Evolutionary conservation across 371 early-diverging fungal species (phyloP), one percentile per base, ranked within the genome.

Genomic region (Saksenaea oblongispora): DNA sequence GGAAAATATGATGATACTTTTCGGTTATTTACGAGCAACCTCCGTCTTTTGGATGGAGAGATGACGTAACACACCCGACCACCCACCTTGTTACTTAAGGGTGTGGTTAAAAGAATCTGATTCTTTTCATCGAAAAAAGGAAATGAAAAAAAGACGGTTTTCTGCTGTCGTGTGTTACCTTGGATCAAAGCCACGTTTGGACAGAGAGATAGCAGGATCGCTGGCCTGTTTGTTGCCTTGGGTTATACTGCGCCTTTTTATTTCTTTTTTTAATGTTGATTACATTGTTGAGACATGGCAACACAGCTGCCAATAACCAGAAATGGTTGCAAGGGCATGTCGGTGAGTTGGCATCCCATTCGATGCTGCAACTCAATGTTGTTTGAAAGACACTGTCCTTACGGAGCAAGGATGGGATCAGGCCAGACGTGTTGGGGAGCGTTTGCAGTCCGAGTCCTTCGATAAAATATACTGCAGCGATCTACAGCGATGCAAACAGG

Each of bases 271-370:
- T 10, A 31, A 27, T 74, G 44, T 37, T 31, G 14, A 65, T 80
- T 13, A 78, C 78, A 5, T 62, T 80, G 27, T 72, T 78, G 11
- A 71, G 81, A 22, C 81, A 80, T 66, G 81, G 78, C 35, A 78
- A 78, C 53, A 80, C 81, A 5, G 70, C 76, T 67, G 81, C 81
- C 9, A 80, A 80, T 26, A 71, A 70, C 26, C 70, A 78, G 54
- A 63, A 73, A 10, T 69, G 74, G 72, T 28, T 78, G n/a, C 81
- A 80, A 60, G 81, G 81, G 0, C 81, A 80, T 26, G 35, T 58
- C 15, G 81, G 81, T 74, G 74, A 60, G 26, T 47, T 22, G 39
- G 39, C 28, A 34, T 55, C 27, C 27, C 22, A 15, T 22, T 36
- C 13, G 13, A 54, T 11, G 13, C 15, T 15, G n/a, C 11, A 26